Conservation (phyloP, 371 early-diverging fungal species). For the Mucor racemosus region DNA sequence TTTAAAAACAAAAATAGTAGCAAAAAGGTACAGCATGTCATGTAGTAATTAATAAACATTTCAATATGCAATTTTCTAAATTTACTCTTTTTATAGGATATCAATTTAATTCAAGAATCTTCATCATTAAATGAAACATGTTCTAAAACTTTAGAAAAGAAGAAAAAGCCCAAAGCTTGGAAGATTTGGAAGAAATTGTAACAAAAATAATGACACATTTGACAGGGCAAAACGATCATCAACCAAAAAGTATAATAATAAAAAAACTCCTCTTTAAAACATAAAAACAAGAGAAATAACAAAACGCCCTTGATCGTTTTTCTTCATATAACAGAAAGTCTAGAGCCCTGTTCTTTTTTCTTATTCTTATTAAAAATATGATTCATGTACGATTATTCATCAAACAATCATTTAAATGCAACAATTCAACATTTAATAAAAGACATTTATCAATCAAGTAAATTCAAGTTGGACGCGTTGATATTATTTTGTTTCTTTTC, state of each 20-base stretch:
- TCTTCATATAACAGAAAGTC: neutral
- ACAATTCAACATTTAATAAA: too few relatives aligned
- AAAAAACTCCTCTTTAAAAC: constrained; percentile 3
- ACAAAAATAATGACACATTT: neutral
- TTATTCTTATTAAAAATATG: neutral
- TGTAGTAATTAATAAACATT: neutral
- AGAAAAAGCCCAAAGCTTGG: constrained; percentile 7
- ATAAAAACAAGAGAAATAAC: neutral
- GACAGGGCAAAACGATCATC: neutral
- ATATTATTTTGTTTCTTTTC: too few relatives aligned
- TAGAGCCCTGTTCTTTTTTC: neutral
- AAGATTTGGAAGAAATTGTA: constrained; percentile 6
- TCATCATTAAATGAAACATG: too few relatives aligned
- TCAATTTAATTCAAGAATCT: neutral
- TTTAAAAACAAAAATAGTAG: constrained; percentile 9
- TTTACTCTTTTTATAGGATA: too few relatives aligned
- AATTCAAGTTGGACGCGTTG: too few relatives aligned
- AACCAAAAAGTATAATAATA: neutral
- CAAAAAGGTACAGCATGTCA: neutral
- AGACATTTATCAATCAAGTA: too few relatives aligned
- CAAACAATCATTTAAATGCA: too few relatives aligned
- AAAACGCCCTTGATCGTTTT: too few relatives aligned
- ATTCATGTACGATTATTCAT: neutral
- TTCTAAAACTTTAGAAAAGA: neutral
- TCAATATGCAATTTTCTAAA: neutral